Percentiles rank a stretch among this genome's conserved stretches.
phyloP scores from a whole-genome alignment of 1,284 basidiomycete species.

The Ustanciosporium gigantosporum region DNA sequence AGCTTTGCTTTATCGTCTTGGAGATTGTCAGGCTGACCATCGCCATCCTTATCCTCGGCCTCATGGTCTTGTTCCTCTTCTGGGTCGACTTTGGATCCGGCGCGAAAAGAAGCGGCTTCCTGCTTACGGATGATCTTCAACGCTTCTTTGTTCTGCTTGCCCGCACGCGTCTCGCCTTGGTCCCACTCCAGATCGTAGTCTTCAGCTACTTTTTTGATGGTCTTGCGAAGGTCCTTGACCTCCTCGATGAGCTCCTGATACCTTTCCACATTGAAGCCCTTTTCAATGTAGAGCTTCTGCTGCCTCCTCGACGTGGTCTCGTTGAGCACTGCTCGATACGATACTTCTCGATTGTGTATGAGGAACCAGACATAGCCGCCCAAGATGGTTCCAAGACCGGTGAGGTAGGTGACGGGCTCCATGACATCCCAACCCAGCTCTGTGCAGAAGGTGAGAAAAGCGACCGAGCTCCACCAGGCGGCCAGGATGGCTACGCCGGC shows the following conservation, averaged over 20 bases:
- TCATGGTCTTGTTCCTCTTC: conserved; percentile 6
- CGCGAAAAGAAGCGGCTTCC: conserved; percentile 19
- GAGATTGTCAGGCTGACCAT: conserved; percentile 35
- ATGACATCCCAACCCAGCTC: conserved; percentile 46
- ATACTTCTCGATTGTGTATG: conserved; percentile 50
- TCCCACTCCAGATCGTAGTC: conserved; percentile 57
- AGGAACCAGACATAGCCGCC: conserved; percentile 54
- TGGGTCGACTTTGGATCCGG: conserved; percentile 2
- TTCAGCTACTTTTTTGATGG: conserved; percentile 49
- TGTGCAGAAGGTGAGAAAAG: conserved; percentile 49
- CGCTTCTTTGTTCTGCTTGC: conserved; percentile 46
- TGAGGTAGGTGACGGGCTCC: conserved; percentile 50
- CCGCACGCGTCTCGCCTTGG: conserved; percentile 44
- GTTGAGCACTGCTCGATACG: conserved; percentile 50
- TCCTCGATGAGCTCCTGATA: conserved; percentile 52
- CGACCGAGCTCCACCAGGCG: conserved; percentile 47
- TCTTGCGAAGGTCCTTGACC: conserved; percentile 44
- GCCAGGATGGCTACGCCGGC: conserved; percentile 40
- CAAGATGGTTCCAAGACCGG: conserved; percentile 47
- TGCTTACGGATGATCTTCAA: conserved; percentile 48
- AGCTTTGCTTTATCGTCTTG: conserved; percentile 28
- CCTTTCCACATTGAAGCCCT: conserved; percentile 48
- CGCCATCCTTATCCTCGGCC: conserved; percentile 35
- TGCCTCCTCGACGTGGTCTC: conserved; percentile 51
- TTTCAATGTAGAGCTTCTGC: conserved; percentile 46